phyloP scores from a whole-genome alignment of 1,284 basidiomycete genomes.

The Cystobasidium sp. region DNA sequence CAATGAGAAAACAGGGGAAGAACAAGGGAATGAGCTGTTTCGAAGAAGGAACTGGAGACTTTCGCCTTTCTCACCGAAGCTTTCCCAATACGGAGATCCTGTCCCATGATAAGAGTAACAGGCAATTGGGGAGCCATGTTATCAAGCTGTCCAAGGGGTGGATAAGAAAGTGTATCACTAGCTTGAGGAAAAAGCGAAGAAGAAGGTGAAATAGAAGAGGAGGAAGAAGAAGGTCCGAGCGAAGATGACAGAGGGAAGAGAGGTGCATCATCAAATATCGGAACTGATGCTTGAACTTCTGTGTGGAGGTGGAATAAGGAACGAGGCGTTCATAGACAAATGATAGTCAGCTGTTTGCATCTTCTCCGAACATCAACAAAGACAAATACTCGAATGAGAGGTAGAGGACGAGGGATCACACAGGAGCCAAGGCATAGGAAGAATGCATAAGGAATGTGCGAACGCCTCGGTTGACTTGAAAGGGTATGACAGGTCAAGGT shows the following conservation, averaged over 20 bases:
- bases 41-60: not conserved
- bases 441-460: too few relatives aligned
- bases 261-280: not conserved
- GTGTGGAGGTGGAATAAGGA: not conserved
- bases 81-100: constrained; percentile 21
- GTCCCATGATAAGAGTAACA: not conserved
- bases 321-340: not conserved
- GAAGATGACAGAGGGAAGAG: not conserved
- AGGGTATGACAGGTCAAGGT: too few relatives aligned
- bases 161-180: not conserved
- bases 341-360: too few relatives aligned
- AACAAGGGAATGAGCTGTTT: not conserved
- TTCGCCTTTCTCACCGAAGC: constrained; percentile 15
- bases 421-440: too few relatives aligned
- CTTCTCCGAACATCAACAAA: too few relatives aligned
- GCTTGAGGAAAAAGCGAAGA: not conserved
- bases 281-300: not conserved
- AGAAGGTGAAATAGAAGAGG: not conserved
- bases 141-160: constrained; percentile 1
- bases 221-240: not conserved
- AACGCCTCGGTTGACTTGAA: too few relatives aligned
- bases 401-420: too few relatives aligned
- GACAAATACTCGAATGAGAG: too few relatives aligned
- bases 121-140: not conserved
- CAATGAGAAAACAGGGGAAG: not conserved